phyloP scores from a whole-genome alignment of 2,329 filamentous ascomycete genomes.

The Ascochyta viciae-villosae region DNA sequence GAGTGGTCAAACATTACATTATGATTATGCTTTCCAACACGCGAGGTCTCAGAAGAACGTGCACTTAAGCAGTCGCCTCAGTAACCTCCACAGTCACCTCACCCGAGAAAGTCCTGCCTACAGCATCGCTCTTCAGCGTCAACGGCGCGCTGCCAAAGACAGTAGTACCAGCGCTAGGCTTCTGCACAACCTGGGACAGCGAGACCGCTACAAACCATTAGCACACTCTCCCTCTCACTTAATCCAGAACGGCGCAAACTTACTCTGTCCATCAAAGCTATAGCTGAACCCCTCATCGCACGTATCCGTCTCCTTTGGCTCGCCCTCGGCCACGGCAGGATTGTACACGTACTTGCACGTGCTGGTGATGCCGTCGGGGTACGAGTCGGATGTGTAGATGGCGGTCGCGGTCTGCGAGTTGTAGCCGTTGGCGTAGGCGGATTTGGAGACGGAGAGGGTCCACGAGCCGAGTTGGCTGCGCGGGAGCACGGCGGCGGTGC shows the following conservation, averaged over 20 bases:
- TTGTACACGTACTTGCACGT: slow-evolving; percentile 6
- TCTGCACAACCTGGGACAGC: slow-evolving; percentile 18
- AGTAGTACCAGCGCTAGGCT: slow-evolving; percentile 9
- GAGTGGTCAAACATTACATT: background rate
- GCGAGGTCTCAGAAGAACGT: background rate
- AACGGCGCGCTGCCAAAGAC: slow-evolving; percentile 19
- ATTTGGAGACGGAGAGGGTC: slow-evolving; percentile 1
- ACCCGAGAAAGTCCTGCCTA: slow-evolving; percentile 3
- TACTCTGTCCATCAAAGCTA: slow-evolving; percentile 14
- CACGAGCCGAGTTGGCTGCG: slow-evolving; percentile 13
- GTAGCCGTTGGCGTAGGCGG: slow-evolving; percentile 16
- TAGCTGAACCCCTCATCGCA: slow-evolving; percentile 13
- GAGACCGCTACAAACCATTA: slow-evolving; percentile 11
- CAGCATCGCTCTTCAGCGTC: background rate
- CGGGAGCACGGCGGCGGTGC: slow-evolving; percentile 9
- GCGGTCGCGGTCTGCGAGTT: slow-evolving; percentile 5
- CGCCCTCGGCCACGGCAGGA: background rate
- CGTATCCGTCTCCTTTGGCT: background rate
- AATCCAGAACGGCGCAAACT: background rate
- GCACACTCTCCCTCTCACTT: background rate
- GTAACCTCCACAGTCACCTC: slow-evolving; percentile 15
- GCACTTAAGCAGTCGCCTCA: slow-evolving; percentile 17
- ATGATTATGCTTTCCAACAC: no score
- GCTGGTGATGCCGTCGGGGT: slow-evolving; percentile 8
- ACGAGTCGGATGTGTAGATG: slow-evolving; percentile 12